These are phyloP conservation scores for Pelargonium fulgidum DNA, from an alignment of 441 rosid species.

Conservation along the genomic window DNA sequence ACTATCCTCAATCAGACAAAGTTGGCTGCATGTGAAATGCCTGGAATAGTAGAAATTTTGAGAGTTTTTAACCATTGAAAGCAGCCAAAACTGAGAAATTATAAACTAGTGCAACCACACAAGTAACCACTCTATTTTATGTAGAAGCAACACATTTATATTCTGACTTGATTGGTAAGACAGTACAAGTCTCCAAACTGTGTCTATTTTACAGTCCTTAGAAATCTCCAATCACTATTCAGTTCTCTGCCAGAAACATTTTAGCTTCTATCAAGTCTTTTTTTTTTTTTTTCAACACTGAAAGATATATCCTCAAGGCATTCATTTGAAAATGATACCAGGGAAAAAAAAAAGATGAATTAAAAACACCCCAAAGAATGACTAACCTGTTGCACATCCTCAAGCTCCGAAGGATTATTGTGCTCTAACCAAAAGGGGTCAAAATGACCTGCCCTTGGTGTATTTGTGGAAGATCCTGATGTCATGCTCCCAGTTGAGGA, in stretches of 20 bases:
- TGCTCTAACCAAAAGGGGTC: conserved; percentile 74
- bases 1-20: background rate
- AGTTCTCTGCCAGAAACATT: background rate
- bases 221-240: background rate
- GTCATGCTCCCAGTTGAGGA: conserved; percentile 78
- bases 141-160: background rate
- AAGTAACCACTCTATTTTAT: background rate
- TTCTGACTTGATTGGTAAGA: background rate
- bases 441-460: conserved; percentile 72
- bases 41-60: background rate
- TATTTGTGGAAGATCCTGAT: conserved; percentile 67
- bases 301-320: background rate
- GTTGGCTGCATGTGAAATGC: background rate
- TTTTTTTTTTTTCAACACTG: background rate
- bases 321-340: background rate
- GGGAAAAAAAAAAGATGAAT: background rate
- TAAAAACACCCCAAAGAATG: conserved; percentile 15
- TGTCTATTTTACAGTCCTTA: background rate
- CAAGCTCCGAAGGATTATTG: conserved; percentile 61
- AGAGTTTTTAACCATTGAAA: background rate
- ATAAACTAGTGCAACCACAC: background rate
- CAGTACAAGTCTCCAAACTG: background rate
- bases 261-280: background rate
- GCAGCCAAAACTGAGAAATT: background rate
- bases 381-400: conserved; percentile 76